These are phyloP conservation scores for Furcasterigmium furcatum DNA, from an alignment of 2,329 filamentous ascomycete species.

Conservation along the genomic window DNA sequence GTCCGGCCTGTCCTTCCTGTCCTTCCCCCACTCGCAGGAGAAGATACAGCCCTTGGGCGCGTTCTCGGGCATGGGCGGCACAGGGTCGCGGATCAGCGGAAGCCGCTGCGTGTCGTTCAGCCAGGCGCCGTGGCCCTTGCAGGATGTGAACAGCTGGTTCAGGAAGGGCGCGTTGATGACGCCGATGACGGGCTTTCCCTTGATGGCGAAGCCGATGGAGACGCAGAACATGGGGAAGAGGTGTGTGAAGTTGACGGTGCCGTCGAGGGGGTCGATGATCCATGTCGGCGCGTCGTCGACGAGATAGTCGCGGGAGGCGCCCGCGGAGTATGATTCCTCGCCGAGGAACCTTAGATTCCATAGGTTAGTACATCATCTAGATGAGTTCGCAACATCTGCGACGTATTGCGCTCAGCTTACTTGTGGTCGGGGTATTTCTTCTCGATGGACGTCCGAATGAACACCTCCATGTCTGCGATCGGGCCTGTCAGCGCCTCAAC, in stretches of 20 bases:
- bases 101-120: conserved; percentile 61
- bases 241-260: conserved; percentile 80
- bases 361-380: too few relatives aligned
- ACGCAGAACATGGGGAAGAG: conserved; percentile 81
- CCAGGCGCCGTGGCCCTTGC: conserved; percentile 64
- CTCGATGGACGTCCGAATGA: conserved; percentile 59
- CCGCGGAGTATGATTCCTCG: conserved; percentile 72
- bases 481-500: conserved; percentile 1
- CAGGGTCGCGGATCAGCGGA: conserved; percentile 59
- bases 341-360: conserved; percentile 68
- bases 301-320: conserved; percentile 64
- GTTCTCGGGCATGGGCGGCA: conserved; percentile 58
- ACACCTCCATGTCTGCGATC: conserved; percentile 64
- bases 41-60: conserved; percentile 71
- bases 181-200: conserved; percentile 60
- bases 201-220: conserved; percentile 66
- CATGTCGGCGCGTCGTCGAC: conserved; percentile 64
- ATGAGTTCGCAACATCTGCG: too few relatives aligned
- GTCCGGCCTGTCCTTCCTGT: conserved; percentile 61
- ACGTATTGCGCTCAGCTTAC: conserved; percentile 47
- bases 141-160: conserved; percentile 66
- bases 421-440: conserved; percentile 62
- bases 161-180: conserved; percentile 72
- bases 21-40: conserved; percentile 78
- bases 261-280: conserved; percentile 75